Evolutionary conservation across 352 stramenopile genomes (phyloP).

Genomic region (Pythium brassicae): DNA sequence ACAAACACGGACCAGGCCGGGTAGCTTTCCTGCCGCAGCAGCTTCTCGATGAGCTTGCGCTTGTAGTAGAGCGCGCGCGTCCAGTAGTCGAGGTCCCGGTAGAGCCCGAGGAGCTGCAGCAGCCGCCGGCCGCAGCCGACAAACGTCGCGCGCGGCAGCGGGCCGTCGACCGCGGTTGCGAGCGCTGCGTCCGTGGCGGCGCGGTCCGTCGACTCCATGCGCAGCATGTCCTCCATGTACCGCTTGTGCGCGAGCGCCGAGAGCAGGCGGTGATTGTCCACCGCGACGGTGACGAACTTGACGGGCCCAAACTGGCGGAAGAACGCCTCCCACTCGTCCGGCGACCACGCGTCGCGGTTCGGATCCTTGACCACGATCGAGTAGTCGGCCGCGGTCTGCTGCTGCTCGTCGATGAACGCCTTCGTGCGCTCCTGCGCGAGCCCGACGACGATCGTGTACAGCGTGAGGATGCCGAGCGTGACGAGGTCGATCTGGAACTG

Average conservation of each 20-base stretch:
- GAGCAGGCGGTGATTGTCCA: conserved; percentile 57
- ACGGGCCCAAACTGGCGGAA: conserved; percentile 66
- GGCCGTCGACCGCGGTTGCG: conserved; percentile 28
- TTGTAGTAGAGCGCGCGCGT: conserved; percentile 40
- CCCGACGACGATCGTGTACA: conserved; percentile 41
- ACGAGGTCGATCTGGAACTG: conserved; percentile 60
- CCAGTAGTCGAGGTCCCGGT: conserved; percentile 62
- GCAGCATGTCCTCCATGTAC: conserved; percentile 67
- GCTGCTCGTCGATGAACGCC: conserved; percentile 41
- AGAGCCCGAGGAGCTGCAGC: conserved; percentile 36
- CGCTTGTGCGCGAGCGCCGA: conserved; percentile 54
- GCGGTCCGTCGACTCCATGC: conserved; percentile 51
- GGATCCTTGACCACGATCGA: conserved; percentile 69
- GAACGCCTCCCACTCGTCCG: conserved; percentile 66
- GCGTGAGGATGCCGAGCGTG: conserved; percentile 35
- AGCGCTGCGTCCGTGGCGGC: conserved; percentile 24
- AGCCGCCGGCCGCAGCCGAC: conserved; percentile 20
- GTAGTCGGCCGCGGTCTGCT: conserved; percentile 74
- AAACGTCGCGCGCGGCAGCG: conserved; percentile 17
- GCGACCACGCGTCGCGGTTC: conserved; percentile 51
- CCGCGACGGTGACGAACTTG: conserved; percentile 63
- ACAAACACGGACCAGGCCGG: conserved; percentile 71
- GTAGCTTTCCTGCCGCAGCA: conserved; percentile 39
- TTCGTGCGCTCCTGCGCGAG: conserved; percentile 41
- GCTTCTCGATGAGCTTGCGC: conserved; percentile 29